Evolutionary conservation across 345 rosid species (phyloP).

Genomic region (Noccaea caerulescens): DNA sequence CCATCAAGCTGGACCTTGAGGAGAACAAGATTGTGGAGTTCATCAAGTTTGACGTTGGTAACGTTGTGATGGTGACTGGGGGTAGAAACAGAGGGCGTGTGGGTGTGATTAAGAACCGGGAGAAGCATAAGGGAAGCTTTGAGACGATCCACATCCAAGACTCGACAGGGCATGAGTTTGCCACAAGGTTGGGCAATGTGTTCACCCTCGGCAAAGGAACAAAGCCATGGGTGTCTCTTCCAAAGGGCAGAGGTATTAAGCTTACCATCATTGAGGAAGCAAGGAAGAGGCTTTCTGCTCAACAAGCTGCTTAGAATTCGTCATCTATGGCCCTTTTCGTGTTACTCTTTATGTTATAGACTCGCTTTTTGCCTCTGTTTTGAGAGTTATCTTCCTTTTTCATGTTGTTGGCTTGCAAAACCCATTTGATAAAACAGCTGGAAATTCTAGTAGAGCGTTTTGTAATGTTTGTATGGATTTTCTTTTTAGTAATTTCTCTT

Average conservation of each 20-base stretch:
- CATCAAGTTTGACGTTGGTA: slow-evolving; percentile 86
- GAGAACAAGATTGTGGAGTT: slow-evolving; percentile 72
- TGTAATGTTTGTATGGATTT: slow-evolving; percentile 23
- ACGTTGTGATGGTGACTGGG: slow-evolving; percentile 92
- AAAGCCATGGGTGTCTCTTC: slow-evolving; percentile 89
- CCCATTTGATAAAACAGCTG: not conserved
- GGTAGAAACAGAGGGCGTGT: slow-evolving; percentile 93
- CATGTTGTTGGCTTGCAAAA: slow-evolving; percentile 28
- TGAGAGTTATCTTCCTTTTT: not conserved
- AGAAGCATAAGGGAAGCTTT: slow-evolving; percentile 89
- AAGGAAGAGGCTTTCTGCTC: slow-evolving; percentile 72
- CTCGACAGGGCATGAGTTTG: slow-evolving; percentile 77
- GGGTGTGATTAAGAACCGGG: slow-evolving; percentile 78
- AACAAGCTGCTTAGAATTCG: slow-evolving; percentile 45
- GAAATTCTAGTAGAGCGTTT: slow-evolving; percentile 33
- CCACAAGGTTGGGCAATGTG: slow-evolving; percentile 84
- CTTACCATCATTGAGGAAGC: slow-evolving; percentile 85
- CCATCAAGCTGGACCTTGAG: slow-evolving; percentile 83
- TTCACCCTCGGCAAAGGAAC: slow-evolving; percentile 79
- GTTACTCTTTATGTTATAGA: slow-evolving; percentile 7
- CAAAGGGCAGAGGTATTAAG: slow-evolving; percentile 91
- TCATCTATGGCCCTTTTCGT: not conserved
- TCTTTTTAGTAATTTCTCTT: slow-evolving; percentile 6
- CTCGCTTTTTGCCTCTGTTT: slow-evolving; percentile 27
- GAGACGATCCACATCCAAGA: slow-evolving; percentile 85